Evolutionary conservation across 2,329 filamentous ascomycete species (phyloP), one percentile per base, ranked within the genome.

Genomic region (Exophiala phaeomuriformis): DNA sequence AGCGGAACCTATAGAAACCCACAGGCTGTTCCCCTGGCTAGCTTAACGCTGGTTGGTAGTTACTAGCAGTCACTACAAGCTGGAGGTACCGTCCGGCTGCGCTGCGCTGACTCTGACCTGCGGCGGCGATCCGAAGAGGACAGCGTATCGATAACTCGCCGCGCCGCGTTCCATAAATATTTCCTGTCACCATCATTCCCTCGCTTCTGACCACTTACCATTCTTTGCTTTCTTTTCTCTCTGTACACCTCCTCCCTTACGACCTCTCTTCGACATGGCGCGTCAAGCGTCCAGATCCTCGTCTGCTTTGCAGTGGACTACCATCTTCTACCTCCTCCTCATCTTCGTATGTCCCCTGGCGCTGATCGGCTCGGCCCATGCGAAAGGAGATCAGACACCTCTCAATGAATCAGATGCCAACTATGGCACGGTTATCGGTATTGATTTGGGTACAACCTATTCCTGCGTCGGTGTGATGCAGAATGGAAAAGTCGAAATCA

Each of bases 401-500:
- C 58, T 79, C 62, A 77, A 78, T 64, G 84, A 90, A 55, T 57
- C 53, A 7, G 52, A 56, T n/a, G 43, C 49, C 37, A 85, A 82
- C 68, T 88, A 88, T 73, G 89, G 89, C 70, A 91, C 86, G 67
- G 89, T 95, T 65, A 90, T 95, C 67, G 90, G 90, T 83, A 95
- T 95, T 75, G 89, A 95, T 84, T 75, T 95, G 69, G 90, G 90
- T 75, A 95, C 90, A 49, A 95, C 90, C 62, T 82, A 82, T 71
- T 82, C 79, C 67, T 95, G 90, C 75, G 89, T 95, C 66, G 90
- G 88, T 85, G 88, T 95, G 71, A 95, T 95, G 89, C 86, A 90
- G 71, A 87, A 89, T 71, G 90, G 90, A 72, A 93, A 91, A 75
- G 89, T 95, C 65, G 89, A 95, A 69, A 95, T 95, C 76, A 80